phyloP scores from a whole-genome alignment of 768 basidiomycete genomes.

The Trametes cinnabarina region DNA sequence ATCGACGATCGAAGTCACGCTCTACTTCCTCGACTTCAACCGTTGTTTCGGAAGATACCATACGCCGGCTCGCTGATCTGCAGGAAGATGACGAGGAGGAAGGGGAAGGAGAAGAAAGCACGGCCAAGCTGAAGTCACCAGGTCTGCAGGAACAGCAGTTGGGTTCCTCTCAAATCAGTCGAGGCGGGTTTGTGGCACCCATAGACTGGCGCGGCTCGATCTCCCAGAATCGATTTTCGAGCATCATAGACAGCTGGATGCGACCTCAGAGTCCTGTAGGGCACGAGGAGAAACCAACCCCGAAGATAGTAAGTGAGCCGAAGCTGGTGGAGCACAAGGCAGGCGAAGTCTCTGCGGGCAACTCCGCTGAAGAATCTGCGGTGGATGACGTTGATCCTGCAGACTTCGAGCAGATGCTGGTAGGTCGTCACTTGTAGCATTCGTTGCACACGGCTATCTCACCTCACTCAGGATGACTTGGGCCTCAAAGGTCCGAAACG shows the following conservation, averaged over 20 bases:
- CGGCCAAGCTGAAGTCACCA: constrained; percentile 52
- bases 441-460: background rate
- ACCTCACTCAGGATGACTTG: constrained; percentile 55
- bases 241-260: constrained; percentile 66
- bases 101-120: constrained; percentile 47
- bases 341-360: constrained; percentile 27
- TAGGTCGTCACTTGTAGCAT: constrained; percentile 33
- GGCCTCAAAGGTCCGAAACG: constrained; percentile 72
- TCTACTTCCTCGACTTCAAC: constrained; percentile 44
- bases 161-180: constrained; percentile 17
- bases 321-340: constrained; percentile 50
- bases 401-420: constrained; percentile 70
- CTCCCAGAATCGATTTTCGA: constrained; percentile 60
- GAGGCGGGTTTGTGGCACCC: constrained; percentile 23
- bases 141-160: constrained; percentile 16
- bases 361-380: constrained; percentile 7
- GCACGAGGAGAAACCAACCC: constrained; percentile 29
- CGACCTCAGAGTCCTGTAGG: constrained; percentile 42
- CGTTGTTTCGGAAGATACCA: constrained; percentile 51
- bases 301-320: constrained; percentile 72
- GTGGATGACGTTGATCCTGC: constrained; percentile 26
- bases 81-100: constrained; percentile 50
- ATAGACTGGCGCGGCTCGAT: constrained; percentile 54
- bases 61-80: constrained; percentile 47
- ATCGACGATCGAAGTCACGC: constrained; percentile 62